Evolutionary conservation across 2,329 filamentous ascomycete genomes (phyloP).

Genomic region (Westerdykella ornata): DNA sequence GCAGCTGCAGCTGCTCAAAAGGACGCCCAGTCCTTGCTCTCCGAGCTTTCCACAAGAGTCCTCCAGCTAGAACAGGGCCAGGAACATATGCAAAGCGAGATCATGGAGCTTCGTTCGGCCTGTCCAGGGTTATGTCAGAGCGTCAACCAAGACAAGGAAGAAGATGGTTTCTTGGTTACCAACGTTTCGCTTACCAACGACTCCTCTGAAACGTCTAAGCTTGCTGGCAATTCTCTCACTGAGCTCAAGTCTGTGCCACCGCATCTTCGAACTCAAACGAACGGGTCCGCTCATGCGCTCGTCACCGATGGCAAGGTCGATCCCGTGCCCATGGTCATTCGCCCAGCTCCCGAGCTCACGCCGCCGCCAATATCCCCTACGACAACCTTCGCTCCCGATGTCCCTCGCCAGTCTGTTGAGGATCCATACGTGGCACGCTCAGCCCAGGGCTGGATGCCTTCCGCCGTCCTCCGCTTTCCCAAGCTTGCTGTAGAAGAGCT

Average conservation of each 20-base stretch:
- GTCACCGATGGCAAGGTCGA: constrained; percentile 20
- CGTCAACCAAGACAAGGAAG: no score
- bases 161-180: no score
- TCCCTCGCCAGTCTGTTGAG: constrained; percentile 9
- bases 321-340: constrained; percentile 1
- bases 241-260: constrained; percentile 12
- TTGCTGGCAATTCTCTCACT: neutral
- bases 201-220: neutral
- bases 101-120: constrained; percentile 3
- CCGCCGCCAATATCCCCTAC: constrained; percentile 1
- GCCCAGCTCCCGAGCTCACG: constrained; percentile 6
- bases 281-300: constrained; percentile 9
- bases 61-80: no score
- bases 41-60: no score
- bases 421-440: constrained; percentile 6
- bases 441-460: constrained; percentile 31
- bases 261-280: constrained; percentile 14
- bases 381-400: constrained; percentile 5
- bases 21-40: no score
- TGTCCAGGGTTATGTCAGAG: neutral
- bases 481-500: constrained; percentile 7
- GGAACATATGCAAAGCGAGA: no score
- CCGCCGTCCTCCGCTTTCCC: constrained; percentile 30
- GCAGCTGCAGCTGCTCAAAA: no score
- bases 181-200: neutral